Conservation (phyloP, 208 protist species). For the Blechomonas ayalai region DNA sequence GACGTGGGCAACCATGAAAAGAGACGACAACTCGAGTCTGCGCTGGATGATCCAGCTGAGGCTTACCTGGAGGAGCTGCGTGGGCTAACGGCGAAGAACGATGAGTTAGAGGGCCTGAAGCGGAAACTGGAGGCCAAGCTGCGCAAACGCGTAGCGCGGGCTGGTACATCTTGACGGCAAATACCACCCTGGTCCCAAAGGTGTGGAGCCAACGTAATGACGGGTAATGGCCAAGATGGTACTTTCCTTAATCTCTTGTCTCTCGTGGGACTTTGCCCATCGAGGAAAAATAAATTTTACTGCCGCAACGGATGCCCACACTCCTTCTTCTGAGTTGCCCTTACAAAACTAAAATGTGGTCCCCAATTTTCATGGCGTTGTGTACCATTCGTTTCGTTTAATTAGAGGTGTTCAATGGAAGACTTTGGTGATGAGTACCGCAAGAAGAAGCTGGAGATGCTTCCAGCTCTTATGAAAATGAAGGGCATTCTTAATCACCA, state of each 20-base stretch:
- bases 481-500: constrained; percentile 84
- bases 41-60: not conserved
- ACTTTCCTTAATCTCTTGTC: no score
- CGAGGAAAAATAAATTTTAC: no score
- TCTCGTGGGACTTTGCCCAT: no score
- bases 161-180: no score
- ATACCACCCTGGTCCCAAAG: no score
- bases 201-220: no score
- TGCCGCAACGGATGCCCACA: no score
- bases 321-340: not conserved
- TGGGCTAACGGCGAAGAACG: constrained; percentile 11
- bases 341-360: not conserved
- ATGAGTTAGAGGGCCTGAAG: constrained; percentile 20
- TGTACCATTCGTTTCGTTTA: not conserved
- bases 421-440: constrained; percentile 43
- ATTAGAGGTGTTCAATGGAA: constrained; percentile 17
- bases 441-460: constrained; percentile 67
- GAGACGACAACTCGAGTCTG: not conserved
- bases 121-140: constrained; percentile 16
- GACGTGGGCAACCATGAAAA: no score
- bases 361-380: not conserved
- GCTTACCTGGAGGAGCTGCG: constrained; percentile 3
- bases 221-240: no score
- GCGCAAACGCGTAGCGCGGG: constrained; percentile 3
- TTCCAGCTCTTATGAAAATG: constrained; percentile 82